phyloP scores from a whole-genome alignment of 306 rosid species.

The Dalbergia cochinchinensis region DNA sequence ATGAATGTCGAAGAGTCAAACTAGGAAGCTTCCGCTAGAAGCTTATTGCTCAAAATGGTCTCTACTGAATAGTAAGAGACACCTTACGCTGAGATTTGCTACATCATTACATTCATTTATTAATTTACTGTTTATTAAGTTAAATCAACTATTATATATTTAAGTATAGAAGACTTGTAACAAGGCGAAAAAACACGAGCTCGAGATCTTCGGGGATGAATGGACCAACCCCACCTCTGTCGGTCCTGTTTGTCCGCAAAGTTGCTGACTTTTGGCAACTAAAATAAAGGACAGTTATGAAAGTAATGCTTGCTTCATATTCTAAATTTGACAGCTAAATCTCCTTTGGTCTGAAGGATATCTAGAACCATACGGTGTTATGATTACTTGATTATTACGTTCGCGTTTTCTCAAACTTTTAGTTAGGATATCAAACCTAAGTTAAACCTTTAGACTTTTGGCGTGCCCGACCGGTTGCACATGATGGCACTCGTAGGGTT shows the following conservation, averaged over 20 bases:
- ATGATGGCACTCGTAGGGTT: too few relatives aligned
- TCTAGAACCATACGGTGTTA: not conserved
- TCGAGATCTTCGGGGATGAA: not conserved
- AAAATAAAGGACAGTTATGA: not conserved
- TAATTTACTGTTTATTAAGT: too few relatives aligned
- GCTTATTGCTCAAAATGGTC: not conserved
- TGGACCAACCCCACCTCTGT: not conserved
- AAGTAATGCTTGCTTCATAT: not conserved
- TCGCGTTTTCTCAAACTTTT: not conserved
- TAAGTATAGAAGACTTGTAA: too few relatives aligned
- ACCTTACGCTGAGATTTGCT: not conserved
- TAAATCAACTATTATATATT: too few relatives aligned
- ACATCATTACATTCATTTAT: too few relatives aligned
- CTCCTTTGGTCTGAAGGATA: not conserved
- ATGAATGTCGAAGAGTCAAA: not conserved
- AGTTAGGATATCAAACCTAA: not conserved
- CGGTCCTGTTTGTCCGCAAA: not conserved
- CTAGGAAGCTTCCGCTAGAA: not conserved
- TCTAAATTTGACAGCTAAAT: not conserved
- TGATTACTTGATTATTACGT: not conserved
- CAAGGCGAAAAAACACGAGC: too few relatives aligned
- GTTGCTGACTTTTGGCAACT: not conserved
- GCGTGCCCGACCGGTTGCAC: not conserved
- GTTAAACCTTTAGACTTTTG: not conserved
- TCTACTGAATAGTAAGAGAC: not conserved